Evolutionary conservation across 1,139 yeast genomes (phyloP).

Genomic region (Pichia sp.): DNA sequence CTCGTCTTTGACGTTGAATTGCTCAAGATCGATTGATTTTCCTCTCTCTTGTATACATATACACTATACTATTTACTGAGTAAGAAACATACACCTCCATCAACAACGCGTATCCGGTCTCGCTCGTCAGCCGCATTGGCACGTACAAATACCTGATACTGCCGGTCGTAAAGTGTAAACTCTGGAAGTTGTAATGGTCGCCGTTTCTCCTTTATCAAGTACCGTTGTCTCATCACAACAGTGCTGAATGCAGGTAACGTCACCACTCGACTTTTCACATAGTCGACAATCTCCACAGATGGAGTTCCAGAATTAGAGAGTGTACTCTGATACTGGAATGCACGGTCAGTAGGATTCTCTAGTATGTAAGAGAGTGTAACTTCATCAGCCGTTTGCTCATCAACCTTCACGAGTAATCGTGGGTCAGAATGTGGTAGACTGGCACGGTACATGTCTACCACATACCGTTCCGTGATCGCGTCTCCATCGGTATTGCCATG

Average conservation of each 20-base stretch:
- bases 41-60: neutral
- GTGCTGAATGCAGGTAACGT: slow-evolving; percentile 53
- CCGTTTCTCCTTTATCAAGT: slow-evolving; percentile 1
- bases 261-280: slow-evolving; percentile 19
- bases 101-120: slow-evolving; percentile 6
- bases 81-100: slow-evolving; percentile 2
- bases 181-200: slow-evolving; percentile 45
- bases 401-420: slow-evolving; percentile 46
- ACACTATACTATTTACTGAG: neutral
- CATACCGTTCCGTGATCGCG: slow-evolving; percentile 5
- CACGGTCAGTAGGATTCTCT: slow-evolving; percentile 70
- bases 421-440: slow-evolving; percentile 64
- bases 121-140: too few species aligned
- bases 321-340: slow-evolving; percentile 59
- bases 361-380: slow-evolving; percentile 39
- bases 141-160: slow-evolving; percentile 55
- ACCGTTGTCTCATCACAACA: slow-evolving; percentile 1
- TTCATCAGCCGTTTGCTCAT: slow-evolving; percentile 17
- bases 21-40: slow-evolving; percentile 57
- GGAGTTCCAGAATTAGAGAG: slow-evolving; percentile 27
- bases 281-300: slow-evolving; percentile 18
- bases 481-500: neutral
- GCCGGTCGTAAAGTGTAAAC: slow-evolving; percentile 55
- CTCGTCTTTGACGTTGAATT: slow-evolving; percentile 89
- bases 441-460: slow-evolving; percentile 36